phyloP scores from a whole-genome alignment of 352 stramenopile species.

The Thalassiosira livingstoniorum region DNA sequence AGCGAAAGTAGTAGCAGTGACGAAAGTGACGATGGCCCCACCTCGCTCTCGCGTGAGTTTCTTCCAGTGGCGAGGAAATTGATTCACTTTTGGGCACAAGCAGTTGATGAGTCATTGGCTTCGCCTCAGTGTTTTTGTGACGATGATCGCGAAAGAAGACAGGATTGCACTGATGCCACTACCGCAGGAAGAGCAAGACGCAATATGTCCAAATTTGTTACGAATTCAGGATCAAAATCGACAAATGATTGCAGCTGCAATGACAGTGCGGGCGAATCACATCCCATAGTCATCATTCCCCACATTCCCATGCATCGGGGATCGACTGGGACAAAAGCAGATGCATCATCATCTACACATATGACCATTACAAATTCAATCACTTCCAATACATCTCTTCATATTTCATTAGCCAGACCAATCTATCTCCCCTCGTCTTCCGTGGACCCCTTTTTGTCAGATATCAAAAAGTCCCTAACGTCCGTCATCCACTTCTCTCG shows the following conservation, averaged over 20 bases:
- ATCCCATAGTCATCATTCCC: conserved; percentile 21
- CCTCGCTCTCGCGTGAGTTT: conserved; percentile 15
- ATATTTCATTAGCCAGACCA: conserved; percentile 44
- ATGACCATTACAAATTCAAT: background rate
- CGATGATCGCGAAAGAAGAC: background rate
- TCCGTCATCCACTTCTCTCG: background rate
- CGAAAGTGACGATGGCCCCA: conserved; percentile 6
- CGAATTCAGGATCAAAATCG: background rate
- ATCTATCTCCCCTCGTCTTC: conserved; percentile 48
- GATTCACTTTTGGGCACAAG: conserved; percentile 34
- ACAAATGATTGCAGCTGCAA: background rate
- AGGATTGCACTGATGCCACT: too few species aligned
- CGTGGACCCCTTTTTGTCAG: conserved; percentile 38
- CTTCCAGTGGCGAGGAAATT: conserved; percentile 29
- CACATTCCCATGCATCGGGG: conserved; percentile 37
- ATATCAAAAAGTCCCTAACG: conserved; percentile 28
- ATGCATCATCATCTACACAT: background rate
- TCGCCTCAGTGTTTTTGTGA: background rate
- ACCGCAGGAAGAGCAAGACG: too few species aligned
- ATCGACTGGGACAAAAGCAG: background rate
- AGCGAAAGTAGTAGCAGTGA: conserved; percentile 8
- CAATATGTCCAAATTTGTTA: too few species aligned
- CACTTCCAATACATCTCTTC: conserved; percentile 1
- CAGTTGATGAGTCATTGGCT: conserved; percentile 21
- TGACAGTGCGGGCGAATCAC: background rate